These are phyloP conservation scores for Uronychia setigera DNA, from an alignment of 73 alveolate genomes.

Conservation along the genomic window DNA sequence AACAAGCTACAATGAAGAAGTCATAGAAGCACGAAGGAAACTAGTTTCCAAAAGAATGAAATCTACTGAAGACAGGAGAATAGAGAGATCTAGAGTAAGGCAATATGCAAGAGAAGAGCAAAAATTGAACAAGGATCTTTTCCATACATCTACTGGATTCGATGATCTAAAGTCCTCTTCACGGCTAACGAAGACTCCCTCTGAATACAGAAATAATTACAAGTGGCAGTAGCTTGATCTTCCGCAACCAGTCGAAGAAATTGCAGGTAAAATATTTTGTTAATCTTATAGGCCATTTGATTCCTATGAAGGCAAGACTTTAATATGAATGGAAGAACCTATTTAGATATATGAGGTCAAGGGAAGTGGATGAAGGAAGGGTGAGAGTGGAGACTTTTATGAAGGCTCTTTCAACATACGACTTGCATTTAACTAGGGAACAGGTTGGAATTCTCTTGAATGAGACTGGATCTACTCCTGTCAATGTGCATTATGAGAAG, in stretches of 20 bases:
- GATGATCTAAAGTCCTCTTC: background rate
- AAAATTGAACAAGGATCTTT: background rate
- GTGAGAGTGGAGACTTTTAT: background rate
- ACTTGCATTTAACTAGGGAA: background rate
- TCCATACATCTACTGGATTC: background rate
- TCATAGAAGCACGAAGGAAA: background rate
- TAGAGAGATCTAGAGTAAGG: background rate
- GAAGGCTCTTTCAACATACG: background rate
- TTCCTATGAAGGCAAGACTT: background rate
- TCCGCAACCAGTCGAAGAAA: background rate
- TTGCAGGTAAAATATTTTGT: background rate
- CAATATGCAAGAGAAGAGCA: background rate
- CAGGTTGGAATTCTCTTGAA: background rate
- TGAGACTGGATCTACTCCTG: background rate
- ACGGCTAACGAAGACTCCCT: background rate
- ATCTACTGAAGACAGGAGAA: background rate
- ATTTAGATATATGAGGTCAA: background rate
- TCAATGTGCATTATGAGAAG: background rate
- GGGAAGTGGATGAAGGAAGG: background rate
- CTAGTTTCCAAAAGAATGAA: background rate
- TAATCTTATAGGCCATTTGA: background rate
- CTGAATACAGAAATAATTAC: background rate
- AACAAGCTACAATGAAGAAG: background rate
- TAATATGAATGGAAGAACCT: slow-evolving; percentile 9
- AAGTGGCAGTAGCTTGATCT: background rate